phyloP scores from a whole-genome alignment of 2,329 filamentous ascomycete species.

The Talaromyces islandicus region DNA sequence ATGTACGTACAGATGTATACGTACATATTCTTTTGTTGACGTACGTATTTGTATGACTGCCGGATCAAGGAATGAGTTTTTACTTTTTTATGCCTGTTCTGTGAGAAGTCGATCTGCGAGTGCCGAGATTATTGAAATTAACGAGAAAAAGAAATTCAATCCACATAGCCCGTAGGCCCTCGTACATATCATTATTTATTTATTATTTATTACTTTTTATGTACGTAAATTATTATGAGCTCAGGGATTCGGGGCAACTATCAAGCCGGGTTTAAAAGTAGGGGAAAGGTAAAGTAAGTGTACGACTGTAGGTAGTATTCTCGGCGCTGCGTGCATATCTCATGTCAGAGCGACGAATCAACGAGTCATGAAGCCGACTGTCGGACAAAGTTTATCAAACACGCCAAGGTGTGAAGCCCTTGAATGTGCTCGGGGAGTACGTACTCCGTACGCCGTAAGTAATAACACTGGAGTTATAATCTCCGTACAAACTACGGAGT shows the following conservation, averaged over 20 bases:
- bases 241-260: not conserved
- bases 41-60: not conserved
- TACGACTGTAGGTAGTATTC: not conserved
- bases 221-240: not conserved
- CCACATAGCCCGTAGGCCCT: too few species aligned
- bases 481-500: too few species aligned
- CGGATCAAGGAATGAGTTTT: not conserved
- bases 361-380: not conserved
- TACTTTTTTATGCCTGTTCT: too few species aligned
- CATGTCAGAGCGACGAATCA: not conserved
- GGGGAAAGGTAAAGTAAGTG: not conserved
- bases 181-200: not conserved
- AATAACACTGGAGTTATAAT: too few species aligned
- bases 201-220: too few species aligned
- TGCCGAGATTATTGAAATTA: too few species aligned
- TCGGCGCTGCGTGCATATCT: not conserved
- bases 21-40: not conserved
- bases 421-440: not conserved
- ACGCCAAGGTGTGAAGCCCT: not conserved
- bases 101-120: not conserved
- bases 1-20: too few species aligned
- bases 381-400: not conserved
- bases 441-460: not conserved
- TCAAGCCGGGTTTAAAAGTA: not conserved
- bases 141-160: too few species aligned